These are phyloP conservation scores for Thielaviopsis cerberus DNA, from an alignment of 2,329 filamentous ascomycete species.

Conservation along the genomic window DNA sequence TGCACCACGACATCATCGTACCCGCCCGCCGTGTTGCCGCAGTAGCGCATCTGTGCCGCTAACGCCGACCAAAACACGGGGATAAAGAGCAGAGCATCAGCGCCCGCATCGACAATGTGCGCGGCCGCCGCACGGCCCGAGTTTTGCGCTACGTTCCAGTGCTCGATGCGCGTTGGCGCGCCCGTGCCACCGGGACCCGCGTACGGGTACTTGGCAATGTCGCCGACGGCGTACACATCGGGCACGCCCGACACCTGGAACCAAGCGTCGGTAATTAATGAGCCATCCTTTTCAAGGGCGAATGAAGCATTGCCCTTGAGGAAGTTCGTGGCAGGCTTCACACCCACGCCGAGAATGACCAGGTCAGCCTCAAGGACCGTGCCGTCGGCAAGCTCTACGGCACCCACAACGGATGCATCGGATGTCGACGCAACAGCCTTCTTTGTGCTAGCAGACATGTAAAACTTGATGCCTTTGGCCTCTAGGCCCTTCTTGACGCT, in stretches of 20 bases:
- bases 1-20: slow-evolving; percentile 74
- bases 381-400: slow-evolving; percentile 69
- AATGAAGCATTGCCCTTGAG: slow-evolving; percentile 54
- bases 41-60: slow-evolving; percentile 78
- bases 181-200: slow-evolving; percentile 70
- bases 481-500: slow-evolving; percentile 67
- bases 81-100: slow-evolving; percentile 44
- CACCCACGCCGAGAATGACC: slow-evolving; percentile 80
- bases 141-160: slow-evolving; percentile 97
- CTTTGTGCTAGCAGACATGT: slow-evolving; percentile 60
- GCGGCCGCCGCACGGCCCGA: slow-evolving; percentile 62
- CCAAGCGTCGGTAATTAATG: slow-evolving; percentile 58
- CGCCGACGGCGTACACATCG: slow-evolving; percentile 81
- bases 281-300: slow-evolving; percentile 65
- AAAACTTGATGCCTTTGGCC: slow-evolving; percentile 75
- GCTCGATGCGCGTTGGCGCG: slow-evolving; percentile 65
- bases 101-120: slow-evolving; percentile 51
- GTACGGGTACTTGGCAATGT: slow-evolving; percentile 92
- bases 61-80: slow-evolving; percentile 95
- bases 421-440: slow-evolving; percentile 49
- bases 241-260: slow-evolving; percentile 60
- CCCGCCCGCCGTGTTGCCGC: slow-evolving; percentile 62
- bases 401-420: slow-evolving; percentile 55
- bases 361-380: slow-evolving; percentile 70
- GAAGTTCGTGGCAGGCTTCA: slow-evolving; percentile 69